Conservation (phyloP, 2,329 filamentous ascomycete species). For the Talaromyces islandicus region DNA sequence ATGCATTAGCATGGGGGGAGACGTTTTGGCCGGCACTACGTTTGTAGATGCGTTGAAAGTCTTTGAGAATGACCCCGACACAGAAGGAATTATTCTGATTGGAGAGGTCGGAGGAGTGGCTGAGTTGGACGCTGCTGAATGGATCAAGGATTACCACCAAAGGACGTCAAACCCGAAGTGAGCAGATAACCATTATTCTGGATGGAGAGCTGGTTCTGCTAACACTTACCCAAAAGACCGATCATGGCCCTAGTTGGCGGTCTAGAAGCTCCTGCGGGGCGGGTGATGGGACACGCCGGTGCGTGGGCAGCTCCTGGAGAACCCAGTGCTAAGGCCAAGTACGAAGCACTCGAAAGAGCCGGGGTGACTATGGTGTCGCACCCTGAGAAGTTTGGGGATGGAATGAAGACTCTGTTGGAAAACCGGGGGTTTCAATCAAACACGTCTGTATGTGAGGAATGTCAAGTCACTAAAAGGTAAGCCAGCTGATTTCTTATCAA, state of each 20-base stretch:
- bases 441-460: conserved; percentile 15
- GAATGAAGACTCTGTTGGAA: conserved; percentile 57
- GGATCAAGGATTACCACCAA: conserved; percentile 61
- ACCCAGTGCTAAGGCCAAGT: conserved; percentile 59
- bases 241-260: conserved; percentile 69
- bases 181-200: conserved; percentile 19
- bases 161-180: conserved; percentile 58
- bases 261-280: conserved; percentile 55
- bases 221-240: conserved; percentile 42
- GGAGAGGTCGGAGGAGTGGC: conserved; percentile 67
- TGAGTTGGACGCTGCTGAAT: conserved; percentile 67
- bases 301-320: conserved; percentile 65
- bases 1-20: conserved; percentile 72
- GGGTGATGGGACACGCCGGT: conserved; percentile 74
- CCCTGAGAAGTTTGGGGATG: conserved; percentile 66
- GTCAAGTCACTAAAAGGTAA: conserved; percentile 1
- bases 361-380: conserved; percentile 68
- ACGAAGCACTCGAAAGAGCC: conserved; percentile 57
- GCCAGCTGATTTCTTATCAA: conserved; percentile 1
- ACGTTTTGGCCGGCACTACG: conserved; percentile 67
- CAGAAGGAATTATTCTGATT: conserved; percentile 65
- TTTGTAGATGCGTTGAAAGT: conserved; percentile 65
- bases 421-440: conserved; percentile 25
- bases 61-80: conserved; percentile 61
- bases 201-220: not conserved